A percentile compares a stretch with the other conserved stretches of the same genome.
Evolutionary conservation across 306 rosid species (phyloP).

Genomic region (Parietaria judaica): DNA sequence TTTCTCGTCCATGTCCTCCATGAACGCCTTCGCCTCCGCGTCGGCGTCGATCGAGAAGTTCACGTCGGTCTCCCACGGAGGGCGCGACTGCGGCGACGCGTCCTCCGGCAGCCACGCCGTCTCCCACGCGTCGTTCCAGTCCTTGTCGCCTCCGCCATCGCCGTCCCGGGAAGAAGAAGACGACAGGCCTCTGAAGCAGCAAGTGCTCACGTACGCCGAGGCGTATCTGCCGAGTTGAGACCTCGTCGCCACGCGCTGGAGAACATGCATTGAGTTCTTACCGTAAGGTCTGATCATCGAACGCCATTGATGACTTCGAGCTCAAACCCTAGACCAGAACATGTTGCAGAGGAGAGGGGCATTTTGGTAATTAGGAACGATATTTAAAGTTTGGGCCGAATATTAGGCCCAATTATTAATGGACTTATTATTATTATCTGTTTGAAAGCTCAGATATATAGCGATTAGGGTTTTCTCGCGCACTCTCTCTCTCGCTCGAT

Average conservation of each 20-base stretch:
- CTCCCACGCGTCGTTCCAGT: conserved; percentile 95
- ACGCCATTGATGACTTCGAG: background rate
- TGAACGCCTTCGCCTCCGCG: conserved; percentile 71
- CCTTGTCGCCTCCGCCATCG: conserved; percentile 47
- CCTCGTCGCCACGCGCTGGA: conserved; percentile 26
- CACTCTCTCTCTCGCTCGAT: too few relatives aligned
- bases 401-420: background rate
- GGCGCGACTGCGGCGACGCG: conserved; percentile 38
- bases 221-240: conserved; percentile 18
- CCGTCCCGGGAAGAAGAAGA: background rate
- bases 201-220: background rate
- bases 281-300: background rate
- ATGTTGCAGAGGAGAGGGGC: background rate
- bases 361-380: too few relatives aligned
- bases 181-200: conserved; percentile 16
- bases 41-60: conserved; percentile 54
- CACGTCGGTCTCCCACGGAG: conserved; percentile 82
- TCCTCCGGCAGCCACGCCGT: conserved; percentile 92
- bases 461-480: too few relatives aligned
- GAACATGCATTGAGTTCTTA: conserved; percentile 31
- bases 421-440: background rate
- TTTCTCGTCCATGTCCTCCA: conserved; percentile 84
- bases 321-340: conserved; percentile 1
- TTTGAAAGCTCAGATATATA: too few relatives aligned
- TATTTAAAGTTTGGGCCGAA: background rate